Evolutionary conservation across 371 early-diverging fungal genomes (phyloP), one percentile per base, ranked within the genome.

Genomic region (Mucor plumbeus): DNA sequence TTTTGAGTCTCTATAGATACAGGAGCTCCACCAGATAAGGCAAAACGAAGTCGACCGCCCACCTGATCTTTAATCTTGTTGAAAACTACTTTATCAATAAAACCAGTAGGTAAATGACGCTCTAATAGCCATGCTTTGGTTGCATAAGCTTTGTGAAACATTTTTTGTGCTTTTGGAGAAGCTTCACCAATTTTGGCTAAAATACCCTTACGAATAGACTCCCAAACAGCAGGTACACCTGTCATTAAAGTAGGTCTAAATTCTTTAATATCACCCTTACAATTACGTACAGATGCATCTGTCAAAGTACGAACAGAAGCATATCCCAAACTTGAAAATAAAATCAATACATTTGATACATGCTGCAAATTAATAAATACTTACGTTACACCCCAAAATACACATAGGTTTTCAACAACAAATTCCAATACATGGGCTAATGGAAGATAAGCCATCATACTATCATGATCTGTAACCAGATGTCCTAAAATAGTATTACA

Each of bases 11-110:
- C 88, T 26, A 62, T 50, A 57, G 90, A 83, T 39, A 96, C 75
- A 26, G 96, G 91, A 3, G 97, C 96, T 50, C 94, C 94, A 44
- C 96, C 97, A 56, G 88, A 86, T 15, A 96, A 74, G 55, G 88
- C 88, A 72, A 86, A 82, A 62, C 83, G 77, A 34, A 97, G 82
- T 5, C 88, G 76, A 33, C 96, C 96, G 48, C 97, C 97, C 21
- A 92, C 88, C 56, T 90, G 86, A 26, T 84, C 85, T 64, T 86
- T 72, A 47, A 96, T 86, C 67, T 86, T 85, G 47, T 86, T 88
- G 72, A 95, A 95, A 15, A 96, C 86, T 36, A 93, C 63, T 17
- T 66, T 69, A 75, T 90, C 95, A 41, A 94, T 67, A 54, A 89
- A 78, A 5, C 82, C 75, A 17, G 85, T 86, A 43, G 87, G 91